phyloP scores from a whole-genome alignment of 306 rosid genomes.

The Cotoneaster glaucophyllus region DNA sequence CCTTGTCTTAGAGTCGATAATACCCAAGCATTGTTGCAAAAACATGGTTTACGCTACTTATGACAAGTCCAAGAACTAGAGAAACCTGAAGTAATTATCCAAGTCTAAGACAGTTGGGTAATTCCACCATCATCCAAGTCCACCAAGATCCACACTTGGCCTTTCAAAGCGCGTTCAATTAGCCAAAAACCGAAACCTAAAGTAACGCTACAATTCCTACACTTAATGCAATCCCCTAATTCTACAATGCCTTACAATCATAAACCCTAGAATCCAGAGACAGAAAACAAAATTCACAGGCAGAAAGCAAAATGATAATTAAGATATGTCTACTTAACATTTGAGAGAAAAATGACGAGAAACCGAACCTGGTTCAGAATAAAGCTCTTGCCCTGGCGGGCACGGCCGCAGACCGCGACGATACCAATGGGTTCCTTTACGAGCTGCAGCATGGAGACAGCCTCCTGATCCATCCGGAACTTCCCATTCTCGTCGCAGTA shows the following conservation, averaged over 20 bases:
- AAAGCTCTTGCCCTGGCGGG: slow-evolving; percentile 94
- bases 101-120: too few relatives aligned
- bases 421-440: slow-evolving; percentile 91
- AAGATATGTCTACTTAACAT: neutral
- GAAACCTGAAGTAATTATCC: neutral
- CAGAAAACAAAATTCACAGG: neutral
- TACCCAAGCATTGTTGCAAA: neutral
- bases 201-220: neutral
- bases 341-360: neutral
- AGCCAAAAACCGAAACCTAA: neutral
- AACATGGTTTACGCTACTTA: neutral
- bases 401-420: slow-evolving; percentile 90
- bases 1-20: neutral
- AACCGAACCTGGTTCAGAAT: slow-evolving; percentile 68
- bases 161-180: neutral
- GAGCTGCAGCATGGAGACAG: slow-evolving; percentile 80
- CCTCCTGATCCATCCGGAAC: slow-evolving; percentile 95
- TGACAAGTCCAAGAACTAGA: neutral
- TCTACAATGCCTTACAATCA: neutral
- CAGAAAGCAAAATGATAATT: neutral
- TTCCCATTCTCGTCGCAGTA: slow-evolving; percentile 84
- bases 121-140: neutral
- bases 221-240: neutral
- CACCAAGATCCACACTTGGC: neutral
- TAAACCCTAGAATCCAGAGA: slow-evolving; percentile 25